These are phyloP conservation scores for Apodospora peruviana DNA, from an alignment of 495 filamentous ascomycete species.

Conservation along the genomic window DNA sequence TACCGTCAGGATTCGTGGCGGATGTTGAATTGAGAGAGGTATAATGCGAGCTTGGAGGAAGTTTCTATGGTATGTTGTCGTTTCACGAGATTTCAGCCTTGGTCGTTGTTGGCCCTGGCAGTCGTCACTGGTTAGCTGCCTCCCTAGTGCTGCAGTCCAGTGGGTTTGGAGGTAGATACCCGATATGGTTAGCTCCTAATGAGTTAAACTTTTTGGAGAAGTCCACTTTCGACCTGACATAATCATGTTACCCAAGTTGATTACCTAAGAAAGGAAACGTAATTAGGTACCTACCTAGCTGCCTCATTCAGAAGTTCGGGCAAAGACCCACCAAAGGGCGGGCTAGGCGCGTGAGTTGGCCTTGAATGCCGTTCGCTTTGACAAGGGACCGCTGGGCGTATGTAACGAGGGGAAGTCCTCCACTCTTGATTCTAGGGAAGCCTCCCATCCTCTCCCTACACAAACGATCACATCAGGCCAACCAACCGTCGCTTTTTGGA, in stretches of 20 bases:
- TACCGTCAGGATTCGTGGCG: constrained; percentile 10
- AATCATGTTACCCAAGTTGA: too few relatives aligned
- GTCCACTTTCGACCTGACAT: background rate
- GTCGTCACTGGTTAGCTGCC: constrained; percentile 32
- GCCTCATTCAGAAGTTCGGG: background rate
- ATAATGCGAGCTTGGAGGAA: too few relatives aligned
- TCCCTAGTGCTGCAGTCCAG: constrained; percentile 4
- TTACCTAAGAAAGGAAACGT: too few relatives aligned
- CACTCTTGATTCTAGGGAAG: constrained; percentile 4
- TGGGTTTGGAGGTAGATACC: constrained; percentile 21
- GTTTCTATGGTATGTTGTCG: background rate
- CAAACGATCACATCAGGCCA: background rate
- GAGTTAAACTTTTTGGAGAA: constrained; percentile 3
- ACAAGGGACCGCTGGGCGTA: background rate
- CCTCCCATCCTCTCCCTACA: background rate
- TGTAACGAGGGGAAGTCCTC: constrained; percentile 2
- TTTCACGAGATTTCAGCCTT: background rate
- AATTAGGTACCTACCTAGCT: background rate
- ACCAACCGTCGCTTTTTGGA: constrained; percentile 1
- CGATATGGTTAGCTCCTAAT: constrained; percentile 19
- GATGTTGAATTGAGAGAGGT: background rate
- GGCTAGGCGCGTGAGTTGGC: too few relatives aligned
- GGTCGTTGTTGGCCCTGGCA: constrained; percentile 5
- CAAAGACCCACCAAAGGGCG: background rate
- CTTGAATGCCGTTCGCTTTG: background rate